Evolutionary conservation across 768 basidiomycete genomes (phyloP).

Genomic region (Mycena rosella): DNA sequence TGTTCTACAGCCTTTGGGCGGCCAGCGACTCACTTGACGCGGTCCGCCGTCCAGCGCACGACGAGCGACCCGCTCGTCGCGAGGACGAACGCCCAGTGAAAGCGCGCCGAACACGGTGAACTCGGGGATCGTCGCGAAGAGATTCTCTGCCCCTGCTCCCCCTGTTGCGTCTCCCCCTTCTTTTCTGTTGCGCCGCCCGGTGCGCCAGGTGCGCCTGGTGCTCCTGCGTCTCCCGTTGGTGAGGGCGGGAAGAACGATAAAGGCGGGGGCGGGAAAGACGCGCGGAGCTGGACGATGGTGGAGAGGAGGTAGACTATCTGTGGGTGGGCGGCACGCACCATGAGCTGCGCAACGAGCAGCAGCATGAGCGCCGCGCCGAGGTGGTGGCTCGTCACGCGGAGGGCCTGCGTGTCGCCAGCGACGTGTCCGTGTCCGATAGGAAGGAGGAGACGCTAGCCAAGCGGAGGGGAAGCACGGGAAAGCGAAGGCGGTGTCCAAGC

Average conservation of each 20-base stretch:
- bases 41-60: constrained; percentile 71
- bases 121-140: constrained; percentile 80
- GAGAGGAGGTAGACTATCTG: constrained; percentile 89
- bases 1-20: too few relatives aligned
- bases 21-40: too few relatives aligned
- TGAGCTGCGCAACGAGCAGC: constrained; percentile 82
- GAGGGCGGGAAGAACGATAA: too few relatives aligned
- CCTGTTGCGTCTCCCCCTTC: too few relatives aligned
- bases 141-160: constrained; percentile 49
- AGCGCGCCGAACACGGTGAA: constrained; percentile 80
- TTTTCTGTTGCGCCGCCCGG: too few relatives aligned
- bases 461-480: too few relatives aligned
- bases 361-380: constrained; percentile 83
- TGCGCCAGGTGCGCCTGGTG: too few relatives aligned
- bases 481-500: too few relatives aligned
- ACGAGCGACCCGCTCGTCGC: constrained; percentile 63
- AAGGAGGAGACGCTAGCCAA: too few relatives aligned
- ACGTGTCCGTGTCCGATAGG: too few relatives aligned
- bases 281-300: constrained; percentile 85
- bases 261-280: constrained; percentile 81
- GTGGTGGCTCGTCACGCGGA: constrained; percentile 76
- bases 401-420: constrained; percentile 55
- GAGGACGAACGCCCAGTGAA: constrained; percentile 79
- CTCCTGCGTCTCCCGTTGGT: too few relatives aligned
- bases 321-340: constrained; percentile 62